Conservation (phyloP, 202 grass and related monocot species). For the Setaria italica region DNA sequence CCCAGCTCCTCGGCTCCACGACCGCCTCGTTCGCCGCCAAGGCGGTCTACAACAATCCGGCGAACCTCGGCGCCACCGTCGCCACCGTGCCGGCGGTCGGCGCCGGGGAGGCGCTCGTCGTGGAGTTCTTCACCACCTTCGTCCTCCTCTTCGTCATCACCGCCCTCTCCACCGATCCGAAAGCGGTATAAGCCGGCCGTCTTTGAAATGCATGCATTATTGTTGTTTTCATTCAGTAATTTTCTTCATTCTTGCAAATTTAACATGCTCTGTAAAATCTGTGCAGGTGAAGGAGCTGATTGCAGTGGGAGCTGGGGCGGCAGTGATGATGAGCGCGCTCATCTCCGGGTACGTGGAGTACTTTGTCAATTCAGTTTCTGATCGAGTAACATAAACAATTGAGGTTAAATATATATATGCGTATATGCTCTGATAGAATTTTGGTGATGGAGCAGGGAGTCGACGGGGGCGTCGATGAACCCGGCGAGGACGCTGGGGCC, state of each 20-base stretch:
- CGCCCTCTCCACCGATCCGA: slow-evolving; percentile 38
- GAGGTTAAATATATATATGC: neutral
- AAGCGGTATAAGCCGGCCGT: neutral
- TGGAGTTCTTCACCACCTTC: slow-evolving; percentile 64
- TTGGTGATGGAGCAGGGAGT: slow-evolving; percentile 35
- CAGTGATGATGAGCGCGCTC: slow-evolving; percentile 15
- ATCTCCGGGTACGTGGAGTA: neutral
- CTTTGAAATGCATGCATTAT: neutral
- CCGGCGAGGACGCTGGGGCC: slow-evolving; percentile 61
- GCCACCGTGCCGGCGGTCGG: slow-evolving; percentile 44
- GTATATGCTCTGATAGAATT: too few species aligned
- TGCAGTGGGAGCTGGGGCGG: slow-evolving; percentile 10
- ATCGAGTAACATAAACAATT: neutral
- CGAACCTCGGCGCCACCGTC: neutral
- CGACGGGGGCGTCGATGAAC: slow-evolving; percentile 74
- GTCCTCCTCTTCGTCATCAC: slow-evolving; percentile 58
- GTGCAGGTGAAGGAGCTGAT: slow-evolving; percentile 15
- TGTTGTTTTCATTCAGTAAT: too few species aligned
- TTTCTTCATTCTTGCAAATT: too few species aligned
- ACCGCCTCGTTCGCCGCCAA: slow-evolving; percentile 39
- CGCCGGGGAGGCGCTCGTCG: slow-evolving; percentile 22
- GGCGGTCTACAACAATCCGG: slow-evolving; percentile 17
- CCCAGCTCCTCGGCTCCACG: slow-evolving; percentile 44
- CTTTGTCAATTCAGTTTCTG: neutral
- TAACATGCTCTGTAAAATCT: too few species aligned